Conservation (phyloP, 345 rosid species). For the Linum tenue region DNA sequence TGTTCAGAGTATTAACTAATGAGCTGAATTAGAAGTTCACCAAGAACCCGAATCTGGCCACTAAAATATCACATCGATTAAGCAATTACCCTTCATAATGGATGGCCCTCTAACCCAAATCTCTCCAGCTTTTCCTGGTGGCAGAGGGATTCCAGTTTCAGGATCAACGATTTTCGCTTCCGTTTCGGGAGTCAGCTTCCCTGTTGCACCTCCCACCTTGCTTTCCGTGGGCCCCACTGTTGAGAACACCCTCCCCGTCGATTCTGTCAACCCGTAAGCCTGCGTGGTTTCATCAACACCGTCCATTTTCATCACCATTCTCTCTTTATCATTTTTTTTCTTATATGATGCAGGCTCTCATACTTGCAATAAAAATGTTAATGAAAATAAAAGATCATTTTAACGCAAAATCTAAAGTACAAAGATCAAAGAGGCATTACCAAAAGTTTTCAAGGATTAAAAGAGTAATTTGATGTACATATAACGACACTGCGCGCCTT, state of each 20-base stretch:
- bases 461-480: too few relatives aligned
- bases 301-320: background rate
- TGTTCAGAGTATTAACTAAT: background rate
- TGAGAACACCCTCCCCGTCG: constrained; percentile 33
- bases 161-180: constrained; percentile 46
- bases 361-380: too few relatives aligned
- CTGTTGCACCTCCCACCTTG: constrained; percentile 29
- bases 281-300: constrained; percentile 7
- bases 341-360: too few relatives aligned
- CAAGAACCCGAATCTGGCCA: too few relatives aligned
- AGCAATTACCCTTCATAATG: constrained; percentile 39
- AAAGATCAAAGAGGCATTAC: too few relatives aligned
- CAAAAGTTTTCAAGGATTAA: too few relatives aligned
- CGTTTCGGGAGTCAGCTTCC: constrained; percentile 38
- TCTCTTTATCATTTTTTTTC: background rate
- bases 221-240: constrained; percentile 35
- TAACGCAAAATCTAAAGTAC: too few relatives aligned
- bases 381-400: too few relatives aligned
- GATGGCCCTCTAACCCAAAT: constrained; percentile 52
- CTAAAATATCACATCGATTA: background rate
- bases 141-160: constrained; percentile 26
- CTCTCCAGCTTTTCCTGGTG: constrained; percentile 39
- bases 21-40: background rate
- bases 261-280: constrained; percentile 62
- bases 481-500: too few relatives aligned